Evolutionary conservation across 805 yeast species (phyloP), one percentile per base, ranked within the genome.

Genomic region (Suhomyces pyralidae): DNA sequence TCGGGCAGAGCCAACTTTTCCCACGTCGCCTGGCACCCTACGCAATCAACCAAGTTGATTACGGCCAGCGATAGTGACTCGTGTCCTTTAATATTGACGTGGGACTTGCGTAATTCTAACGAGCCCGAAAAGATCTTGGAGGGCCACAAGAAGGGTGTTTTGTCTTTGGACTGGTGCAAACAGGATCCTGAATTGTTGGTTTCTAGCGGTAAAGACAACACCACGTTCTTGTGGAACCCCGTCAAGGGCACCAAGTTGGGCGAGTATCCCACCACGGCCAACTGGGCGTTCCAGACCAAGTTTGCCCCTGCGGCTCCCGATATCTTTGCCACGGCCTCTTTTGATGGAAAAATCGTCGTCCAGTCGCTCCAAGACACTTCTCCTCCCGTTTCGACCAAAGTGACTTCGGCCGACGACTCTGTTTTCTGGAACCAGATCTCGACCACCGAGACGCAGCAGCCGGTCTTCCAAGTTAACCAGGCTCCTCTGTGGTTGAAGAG

Each of bases 21-120:
- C 34, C 80, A 81, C 55, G 96, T 94, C 12, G 90, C 86, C 53
- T 94, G 99, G 99, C 97, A 94, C 69, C 99, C 99, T 52, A 73
- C 80, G 44, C 86, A 85, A 71, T 83, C 93, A 53, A 93, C 98
- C 14, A 86, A 83, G 66, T 81, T 94, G 54, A 84, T 88, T 25
- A 93, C 98, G 24, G 97, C 96, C 25, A 85, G 94, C 26, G 91
- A 86, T 55, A 81, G 83, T 53, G 97, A 92, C 68, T 75, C 79
- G 19, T 82, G 83, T 48, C 96, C 99, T 10, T 80, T 88, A 30
- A 84, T 94, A 51, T 73, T 90, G 58, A 78, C 93, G 14, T 94
- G 99, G 99, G 97, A 94, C 74, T 79, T 94, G 65, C 83, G 97
- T 70, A 93, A 94, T 67, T 84, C 97, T 26, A 86, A 88, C 63